These are phyloP conservation scores for Cicer arietinum DNA, from an alignment of 306 rosid genomes.

Conservation along the genomic window DNA sequence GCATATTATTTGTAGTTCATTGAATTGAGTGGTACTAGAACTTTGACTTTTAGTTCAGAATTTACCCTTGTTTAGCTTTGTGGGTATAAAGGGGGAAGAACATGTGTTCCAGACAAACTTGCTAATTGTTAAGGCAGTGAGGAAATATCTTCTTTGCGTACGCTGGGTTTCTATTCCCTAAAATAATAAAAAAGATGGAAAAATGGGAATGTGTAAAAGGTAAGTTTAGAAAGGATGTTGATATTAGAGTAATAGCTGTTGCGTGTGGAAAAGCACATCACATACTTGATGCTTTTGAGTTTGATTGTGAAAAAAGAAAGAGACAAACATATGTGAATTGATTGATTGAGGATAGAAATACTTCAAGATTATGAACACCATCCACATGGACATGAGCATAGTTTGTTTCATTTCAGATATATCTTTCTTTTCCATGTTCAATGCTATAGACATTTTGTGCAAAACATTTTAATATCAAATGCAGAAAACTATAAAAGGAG, in stretches of 20 bases:
- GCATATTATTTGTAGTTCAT: background rate
- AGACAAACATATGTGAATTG: background rate
- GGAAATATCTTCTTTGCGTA: background rate
- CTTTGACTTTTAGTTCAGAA: conserved; percentile 13
- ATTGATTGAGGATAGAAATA: background rate
- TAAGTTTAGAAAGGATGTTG: conserved; percentile 6
- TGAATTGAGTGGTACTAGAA: background rate
- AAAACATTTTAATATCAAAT: background rate
- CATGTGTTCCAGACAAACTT: background rate
- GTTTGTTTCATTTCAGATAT: background rate
- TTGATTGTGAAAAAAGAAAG: background rate
- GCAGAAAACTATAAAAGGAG: conserved; percentile 3
- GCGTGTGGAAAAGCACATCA: background rate
- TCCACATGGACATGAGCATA: background rate
- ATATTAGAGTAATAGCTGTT: background rate
- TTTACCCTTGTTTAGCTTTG: background rate
- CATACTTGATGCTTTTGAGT: conserved; percentile 14
- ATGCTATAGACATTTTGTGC: background rate
- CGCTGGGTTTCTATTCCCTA: background rate
- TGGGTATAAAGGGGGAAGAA: background rate
- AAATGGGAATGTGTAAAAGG: background rate
- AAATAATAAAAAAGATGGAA: background rate
- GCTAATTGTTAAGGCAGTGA: background rate
- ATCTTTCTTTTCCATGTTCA: background rate
- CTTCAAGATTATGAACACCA: background rate